Evolutionary conservation across 2,329 filamentous ascomycete species (phyloP), one percentile per base, ranked within the genome.

Genomic region (Colletotrichum trifolii): DNA sequence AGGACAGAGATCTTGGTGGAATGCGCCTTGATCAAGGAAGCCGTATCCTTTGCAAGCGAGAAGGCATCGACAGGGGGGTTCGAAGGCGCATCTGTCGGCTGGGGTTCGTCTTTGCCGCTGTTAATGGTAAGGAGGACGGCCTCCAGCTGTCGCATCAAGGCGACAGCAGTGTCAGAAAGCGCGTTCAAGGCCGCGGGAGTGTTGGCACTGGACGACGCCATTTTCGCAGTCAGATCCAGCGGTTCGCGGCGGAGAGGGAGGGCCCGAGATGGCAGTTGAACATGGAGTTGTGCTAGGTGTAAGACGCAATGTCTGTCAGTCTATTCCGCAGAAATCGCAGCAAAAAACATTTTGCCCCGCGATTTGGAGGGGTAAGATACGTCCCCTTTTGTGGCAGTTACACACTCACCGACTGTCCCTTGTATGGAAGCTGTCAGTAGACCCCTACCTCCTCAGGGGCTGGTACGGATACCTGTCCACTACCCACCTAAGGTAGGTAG

Each of bases 1-100:
- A 98, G 85, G 1, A 97, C 89, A 0, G 92, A 95, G 34, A 97
- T 84, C 68, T 97, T 97, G 6, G 94, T 97, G 2, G 90, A 87
- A 74, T 97, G 93, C 0, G 94, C 92, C 74, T 88, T 89, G 64
- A 97, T 87, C 6, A 96, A 83, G 34, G 84, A 86, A 1, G 92
- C 87, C 0, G 91, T 86, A 71, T 94, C 90, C 71, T 87, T 85
- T 39, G 94, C 87, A 63, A 95, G 84, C 12, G 87, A 79, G 33
- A 97, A 84, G 9, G 88, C 83, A 68, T 91, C 77, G 73, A 87
- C 68, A n/a, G 75, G 65, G 12, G 73, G 49, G n/a, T 66, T 17
- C 48, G 47, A 17, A 33, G 65, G 35, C 7, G 72, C 40, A 6
- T 67, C 50, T 40, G 67, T 64, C 54, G 70, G 34, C 15, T 42